Evolutionary conservation across 495 filamentous ascomycete species (phyloP).

Genomic region (Aspergillus cristatus): DNA sequence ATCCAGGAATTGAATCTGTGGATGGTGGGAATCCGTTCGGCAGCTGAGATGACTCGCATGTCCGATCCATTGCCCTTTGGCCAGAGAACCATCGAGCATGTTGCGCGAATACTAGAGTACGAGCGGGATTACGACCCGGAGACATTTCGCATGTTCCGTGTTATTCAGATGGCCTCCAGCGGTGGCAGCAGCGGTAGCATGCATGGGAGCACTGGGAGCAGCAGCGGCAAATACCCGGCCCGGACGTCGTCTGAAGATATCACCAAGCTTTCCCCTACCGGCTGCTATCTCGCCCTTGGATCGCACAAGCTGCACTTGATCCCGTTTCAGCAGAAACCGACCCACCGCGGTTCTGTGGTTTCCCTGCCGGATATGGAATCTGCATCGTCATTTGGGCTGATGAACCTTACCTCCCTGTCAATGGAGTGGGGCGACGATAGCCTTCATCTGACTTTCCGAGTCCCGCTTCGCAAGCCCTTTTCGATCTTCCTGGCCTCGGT

Average conservation of each 20-base stretch:
- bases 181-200: too few relatives aligned
- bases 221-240: not conserved
- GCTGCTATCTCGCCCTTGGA: slow-evolving; percentile 81
- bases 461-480: slow-evolving; percentile 54
- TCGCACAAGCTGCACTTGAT: slow-evolving; percentile 75
- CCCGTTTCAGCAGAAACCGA: slow-evolving; percentile 51
- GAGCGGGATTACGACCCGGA: slow-evolving; percentile 61
- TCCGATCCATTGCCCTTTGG: slow-evolving; percentile 48
- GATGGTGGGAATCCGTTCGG: slow-evolving; percentile 57
- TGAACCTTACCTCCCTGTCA: slow-evolving; percentile 60
- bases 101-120: slow-evolving; percentile 56
- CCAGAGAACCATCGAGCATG: slow-evolving; percentile 51
- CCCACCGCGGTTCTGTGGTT: slow-evolving; percentile 45
- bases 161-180: slow-evolving; percentile 62
- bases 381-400: slow-evolving; percentile 57
- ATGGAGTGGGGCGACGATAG: slow-evolving; percentile 71
- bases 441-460: slow-evolving; percentile 72
- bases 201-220: too few relatives aligned
- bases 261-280: slow-evolving; percentile 58
- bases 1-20: slow-evolving; percentile 67
- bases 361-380: slow-evolving; percentile 41
- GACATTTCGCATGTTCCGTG: slow-evolving; percentile 71
- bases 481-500: slow-evolving; percentile 71
- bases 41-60: slow-evolving; percentile 46
- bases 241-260: slow-evolving; percentile 68